These are phyloP conservation scores for Melaleuca alternifolia DNA, from an alignment of 345 rosid genomes.

Conservation along the genomic window DNA sequence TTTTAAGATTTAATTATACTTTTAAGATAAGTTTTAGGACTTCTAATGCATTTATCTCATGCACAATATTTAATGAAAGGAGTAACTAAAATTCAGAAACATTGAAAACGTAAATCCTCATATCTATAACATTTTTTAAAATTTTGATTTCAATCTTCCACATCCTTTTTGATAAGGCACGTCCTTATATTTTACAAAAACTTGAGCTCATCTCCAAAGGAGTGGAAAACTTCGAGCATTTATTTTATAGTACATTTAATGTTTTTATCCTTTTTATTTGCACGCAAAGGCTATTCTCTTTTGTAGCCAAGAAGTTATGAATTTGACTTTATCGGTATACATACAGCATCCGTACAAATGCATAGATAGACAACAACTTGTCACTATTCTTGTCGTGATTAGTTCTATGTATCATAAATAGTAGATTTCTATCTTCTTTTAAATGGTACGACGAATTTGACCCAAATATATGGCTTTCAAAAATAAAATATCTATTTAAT, in stretches of 20 bases:
- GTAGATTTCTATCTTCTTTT: neutral
- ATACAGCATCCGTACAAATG: neutral
- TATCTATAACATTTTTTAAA: neutral
- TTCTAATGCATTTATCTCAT: too few relatives aligned
- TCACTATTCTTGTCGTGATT: neutral
- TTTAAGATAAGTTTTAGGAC: too few relatives aligned
- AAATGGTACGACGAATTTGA: neutral
- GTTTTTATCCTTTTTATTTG: too few relatives aligned
- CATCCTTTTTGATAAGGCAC: neutral
- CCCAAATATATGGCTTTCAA: neutral
- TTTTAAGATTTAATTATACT: too few relatives aligned
- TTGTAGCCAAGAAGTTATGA: neutral
- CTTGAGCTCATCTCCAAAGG: neutral
- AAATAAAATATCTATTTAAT: neutral
- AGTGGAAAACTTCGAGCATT: neutral
- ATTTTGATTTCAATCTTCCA: neutral
- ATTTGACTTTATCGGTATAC: neutral
- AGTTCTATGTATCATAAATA: neutral
- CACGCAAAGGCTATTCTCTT: neutral
- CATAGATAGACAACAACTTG: neutral
- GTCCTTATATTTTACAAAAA: neutral
- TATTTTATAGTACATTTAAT: neutral
- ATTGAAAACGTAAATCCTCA: neutral
- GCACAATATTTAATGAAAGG: neutral
- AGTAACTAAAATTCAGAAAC: neutral